Evolutionary conservation across 176 grass and related monocot genomes (phyloP), one percentile per base, ranked within the genome.

Genomic region (Aegilops umbellulata): DNA sequence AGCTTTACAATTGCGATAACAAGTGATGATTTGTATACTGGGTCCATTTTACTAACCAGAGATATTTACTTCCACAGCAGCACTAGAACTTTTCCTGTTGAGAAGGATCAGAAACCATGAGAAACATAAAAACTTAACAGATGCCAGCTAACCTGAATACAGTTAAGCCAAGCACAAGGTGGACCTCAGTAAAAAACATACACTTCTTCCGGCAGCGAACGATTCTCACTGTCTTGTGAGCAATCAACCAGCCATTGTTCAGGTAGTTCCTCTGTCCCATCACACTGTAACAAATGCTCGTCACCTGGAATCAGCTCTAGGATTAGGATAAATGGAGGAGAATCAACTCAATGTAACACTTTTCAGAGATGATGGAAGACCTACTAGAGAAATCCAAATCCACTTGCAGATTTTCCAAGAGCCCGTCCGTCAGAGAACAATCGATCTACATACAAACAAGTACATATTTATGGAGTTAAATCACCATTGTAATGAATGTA

Each of bases 191-290:
- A 31, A 51, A 65, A 35, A 35, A 58, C 86, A 74, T 69, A 99
- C 97, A 86, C 86, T 87, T 92, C 92, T 88, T 94, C 90, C 64
- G 60, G 78, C 12, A 22, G 77, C 35, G 86, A 86, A 6, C 22
- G n/a, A 80, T 80, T 72, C 47, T 93, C 86, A 25, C 65, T 88
- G 38, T 94, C 90, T 88, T 94, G 86, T n/a, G 91, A 87, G 85
- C 82, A 96, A 73, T 91, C 75, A n/a, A 86, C 85, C 61, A 99
- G 60, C 94, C 94, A 94, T 55, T 90, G 94, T 87, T 97, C 92
- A 65, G 94, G 76, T 85, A 90, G 39, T 87, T 97, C 88, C 60
- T 93, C 88, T 71, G 87, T 85, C 83, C 69, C 96, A 29, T 90
- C 90, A 80, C 77, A 78, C 41, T 87, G 92, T 74, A 95, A 83